These are phyloP conservation scores for Fragaria nilgerrensis DNA, from an alignment of 306 rosid species.

Conservation along the genomic window DNA sequence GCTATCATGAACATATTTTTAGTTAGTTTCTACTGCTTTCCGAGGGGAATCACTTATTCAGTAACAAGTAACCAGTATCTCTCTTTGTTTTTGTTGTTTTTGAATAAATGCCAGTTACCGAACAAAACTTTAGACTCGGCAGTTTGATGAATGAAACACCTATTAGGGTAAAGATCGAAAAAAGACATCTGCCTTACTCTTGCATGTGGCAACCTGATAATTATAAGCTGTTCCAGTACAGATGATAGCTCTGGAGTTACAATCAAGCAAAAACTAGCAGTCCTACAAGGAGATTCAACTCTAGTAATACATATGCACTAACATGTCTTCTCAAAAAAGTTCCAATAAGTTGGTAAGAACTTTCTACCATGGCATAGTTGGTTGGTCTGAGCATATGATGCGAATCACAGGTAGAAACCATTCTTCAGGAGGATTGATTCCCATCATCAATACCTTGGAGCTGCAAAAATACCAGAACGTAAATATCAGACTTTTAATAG, in stretches of 20 bases:
- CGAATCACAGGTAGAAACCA: neutral
- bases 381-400: neutral
- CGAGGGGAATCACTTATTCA: no score
- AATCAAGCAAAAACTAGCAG: neutral
- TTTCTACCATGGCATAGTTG: neutral
- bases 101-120: no score
- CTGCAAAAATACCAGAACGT: slow-evolving; percentile 28
- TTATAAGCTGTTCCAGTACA: neutral
- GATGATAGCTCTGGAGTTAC: neutral
- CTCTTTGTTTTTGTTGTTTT: no score
- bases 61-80: no score
- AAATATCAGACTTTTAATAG: no score
- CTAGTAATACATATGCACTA: neutral
- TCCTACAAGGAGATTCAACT: neutral
- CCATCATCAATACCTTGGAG: slow-evolving; percentile 56
- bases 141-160: no score
- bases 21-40: no score
- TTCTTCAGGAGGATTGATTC: neutral
- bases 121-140: no score
- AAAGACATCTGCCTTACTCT: no score
- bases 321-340: neutral
- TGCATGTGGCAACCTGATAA: neutral
- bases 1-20: no score
- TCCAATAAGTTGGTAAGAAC: neutral
- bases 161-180: no score